phyloP scores from a whole-genome alignment of 805 yeast genomes.

The Tetrapisispora arboricola region DNA sequence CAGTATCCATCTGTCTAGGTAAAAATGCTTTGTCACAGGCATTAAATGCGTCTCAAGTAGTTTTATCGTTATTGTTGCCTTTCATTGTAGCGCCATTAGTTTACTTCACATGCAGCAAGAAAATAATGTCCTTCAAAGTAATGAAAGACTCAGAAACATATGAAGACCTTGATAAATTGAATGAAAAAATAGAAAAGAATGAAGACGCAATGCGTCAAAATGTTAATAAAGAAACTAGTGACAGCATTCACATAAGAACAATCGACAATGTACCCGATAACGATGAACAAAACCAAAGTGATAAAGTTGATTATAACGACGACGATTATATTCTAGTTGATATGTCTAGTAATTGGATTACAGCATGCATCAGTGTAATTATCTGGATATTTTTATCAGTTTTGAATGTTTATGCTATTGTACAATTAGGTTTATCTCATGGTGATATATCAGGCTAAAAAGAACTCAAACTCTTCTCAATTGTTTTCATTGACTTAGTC shows the following conservation, averaged over 20 bases:
- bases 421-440: constrained; percentile 28
- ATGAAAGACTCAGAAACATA: constrained; percentile 4
- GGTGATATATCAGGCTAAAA: constrained; percentile 13
- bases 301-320: constrained; percentile 8
- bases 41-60: constrained; percentile 78
- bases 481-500: too few species aligned
- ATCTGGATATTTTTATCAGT: constrained; percentile 66
- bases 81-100: constrained; percentile 78
- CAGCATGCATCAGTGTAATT: constrained; percentile 39
- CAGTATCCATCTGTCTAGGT: constrained; percentile 63
- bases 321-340: constrained; percentile 29
- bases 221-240: too few species aligned
- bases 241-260: too few species aligned
- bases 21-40: constrained; percentile 60
- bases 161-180: not conserved
- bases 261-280: not conserved
- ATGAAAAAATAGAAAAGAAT: too few species aligned
- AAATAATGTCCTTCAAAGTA: constrained; percentile 54
- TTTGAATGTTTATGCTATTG: constrained; percentile 59
- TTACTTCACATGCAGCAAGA: constrained; percentile 62
- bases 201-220: too few species aligned
- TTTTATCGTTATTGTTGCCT: constrained; percentile 72
- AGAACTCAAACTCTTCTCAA: too few species aligned
- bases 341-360: constrained; percentile 54
- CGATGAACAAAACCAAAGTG: constrained; percentile 1